These are phyloP conservation scores for Artemisia argyi DNA, from an alignment of 129 eudicot genomes.

Conservation along the genomic window DNA sequence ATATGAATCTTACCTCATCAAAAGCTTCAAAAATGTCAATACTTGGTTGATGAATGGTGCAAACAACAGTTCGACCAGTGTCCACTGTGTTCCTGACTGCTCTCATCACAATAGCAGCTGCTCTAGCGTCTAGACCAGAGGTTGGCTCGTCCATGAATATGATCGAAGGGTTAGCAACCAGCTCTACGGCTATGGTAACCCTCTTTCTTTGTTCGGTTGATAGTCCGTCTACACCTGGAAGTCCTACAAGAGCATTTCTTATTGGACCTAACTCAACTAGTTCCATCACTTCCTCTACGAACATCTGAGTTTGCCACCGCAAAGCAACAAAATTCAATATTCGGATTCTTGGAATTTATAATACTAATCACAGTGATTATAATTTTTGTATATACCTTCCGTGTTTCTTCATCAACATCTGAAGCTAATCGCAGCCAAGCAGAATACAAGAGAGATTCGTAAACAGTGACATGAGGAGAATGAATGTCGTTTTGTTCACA, in stretches of 20 bases:
- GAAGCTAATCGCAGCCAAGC: slow-evolving; percentile 77
- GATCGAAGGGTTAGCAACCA: slow-evolving; percentile 83
- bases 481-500: slow-evolving; percentile 84
- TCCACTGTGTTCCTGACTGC: slow-evolving; percentile 80
- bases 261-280: slow-evolving; percentile 61
- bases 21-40: slow-evolving; percentile 82
- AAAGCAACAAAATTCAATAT: not conserved
- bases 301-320: slow-evolving; percentile 44
- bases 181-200: slow-evolving; percentile 79
- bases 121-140: slow-evolving; percentile 88
- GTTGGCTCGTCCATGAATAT: slow-evolving; percentile 97
- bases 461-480: slow-evolving; percentile 82
- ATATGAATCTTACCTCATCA: slow-evolving; percentile 54
- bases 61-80: slow-evolving; percentile 78
- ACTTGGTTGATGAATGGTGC: slow-evolving; percentile 89
- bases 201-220: slow-evolving; percentile 90
- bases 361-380: not conserved
- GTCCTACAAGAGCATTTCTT: slow-evolving; percentile 67
- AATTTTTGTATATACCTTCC: slow-evolving; percentile 40
- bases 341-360: not conserved
- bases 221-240: slow-evolving; percentile 70
- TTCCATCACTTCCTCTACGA: slow-evolving; percentile 82
- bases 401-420: slow-evolving; percentile 52
- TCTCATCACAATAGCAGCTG: slow-evolving; percentile 86
- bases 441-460: slow-evolving; percentile 70